A percentile compares a stretch with the other conserved stretches of the same genome.
These are phyloP conservation scores for Mycosphaerelloides madeirae DNA, from an alignment of 2,329 filamentous ascomycete species.

Conservation along the genomic window DNA sequence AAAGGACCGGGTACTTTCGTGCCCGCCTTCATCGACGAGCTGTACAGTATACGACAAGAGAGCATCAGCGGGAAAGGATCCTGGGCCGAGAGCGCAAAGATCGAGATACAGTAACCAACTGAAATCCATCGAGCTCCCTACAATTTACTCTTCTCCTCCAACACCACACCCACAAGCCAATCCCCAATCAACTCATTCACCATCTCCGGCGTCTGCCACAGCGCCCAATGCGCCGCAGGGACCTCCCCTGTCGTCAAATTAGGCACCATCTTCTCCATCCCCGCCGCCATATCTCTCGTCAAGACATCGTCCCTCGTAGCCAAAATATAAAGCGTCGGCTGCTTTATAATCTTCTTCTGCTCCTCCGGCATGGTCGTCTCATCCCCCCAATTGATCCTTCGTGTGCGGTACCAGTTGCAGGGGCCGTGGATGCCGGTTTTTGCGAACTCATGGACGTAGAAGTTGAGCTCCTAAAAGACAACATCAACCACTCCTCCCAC, in stretches of 20 bases:
- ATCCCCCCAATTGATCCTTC: conserved; percentile 69
- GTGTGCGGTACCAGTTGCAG: conserved; percentile 64
- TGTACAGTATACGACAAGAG: conserved; percentile 48
- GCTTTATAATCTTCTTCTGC: conserved; percentile 19
- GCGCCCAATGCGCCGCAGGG: conserved; percentile 72
- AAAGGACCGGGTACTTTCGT: conserved; percentile 82
- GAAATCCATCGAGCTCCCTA: conserved; percentile 18
- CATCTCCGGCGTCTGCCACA: conserved; percentile 66
- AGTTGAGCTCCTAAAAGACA: conserved; percentile 59
- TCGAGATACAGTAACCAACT: conserved; percentile 37
- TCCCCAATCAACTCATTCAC: conserved; percentile 64
- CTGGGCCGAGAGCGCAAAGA: conserved; percentile 53
- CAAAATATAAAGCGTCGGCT: conserved; percentile 67
- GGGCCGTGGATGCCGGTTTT: conserved; percentile 71
- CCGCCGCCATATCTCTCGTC: conserved; percentile 62
- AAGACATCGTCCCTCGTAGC: conserved; percentile 69
- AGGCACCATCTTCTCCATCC: conserved; percentile 66
- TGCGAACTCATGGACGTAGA: conserved; percentile 69
- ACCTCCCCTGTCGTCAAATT: conserved; percentile 64
- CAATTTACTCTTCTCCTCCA: conserved; percentile 43
- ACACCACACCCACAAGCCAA: conserved; percentile 60
- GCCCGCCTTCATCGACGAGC: conserved; percentile 73
- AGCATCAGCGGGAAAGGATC: conserved; percentile 45
- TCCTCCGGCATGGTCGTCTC: conserved; percentile 46
- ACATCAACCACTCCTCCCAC: not conserved